Base-by-base conservation (phyloP, 495 filamentous ascomycete species). In the Trichocladium antarcticum region DNA sequence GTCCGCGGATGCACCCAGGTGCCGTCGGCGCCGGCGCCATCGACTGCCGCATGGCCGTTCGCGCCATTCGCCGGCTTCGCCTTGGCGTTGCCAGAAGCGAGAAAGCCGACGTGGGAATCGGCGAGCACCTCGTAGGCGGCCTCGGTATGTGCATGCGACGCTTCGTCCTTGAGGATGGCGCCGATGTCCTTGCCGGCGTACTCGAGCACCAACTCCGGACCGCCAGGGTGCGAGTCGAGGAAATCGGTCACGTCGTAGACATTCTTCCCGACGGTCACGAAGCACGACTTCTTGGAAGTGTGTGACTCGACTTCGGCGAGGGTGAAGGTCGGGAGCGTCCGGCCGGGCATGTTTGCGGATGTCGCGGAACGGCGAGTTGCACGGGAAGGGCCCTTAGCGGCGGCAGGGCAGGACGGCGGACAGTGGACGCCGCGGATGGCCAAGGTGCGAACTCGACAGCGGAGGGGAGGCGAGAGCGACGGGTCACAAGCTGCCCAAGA, bases 201-300 rank as follows among this genome's bases (percentile, higher is more conserved):
- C 44, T 94, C 83, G 40, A 97, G 73, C 47, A 99, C 81, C 49
- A 97, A 64, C 49, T 96, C 87, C 56, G 77, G 78, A 47, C 93
- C 93, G 51, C 90, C 93, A 29, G 93, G 93, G 64, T 99, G 93
- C 50, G 84, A 79, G 40, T 83, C 74, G 45, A 96, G 62, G 59
- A 99, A 99, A 21, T 80, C 73, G 20, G 93, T 95, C 50, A 99
- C 77, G 74, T 99, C 88, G 77, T 87, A 97, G 57, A 97, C 92
- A 55, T 89, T 90, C 21, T 74, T 75, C 29, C 87, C 92, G 37
- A 95, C 65, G 0, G 86, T 89, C 54, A 99, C 87, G 73, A 88
- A 99, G 75, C 93, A 97, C 19, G 86, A 93, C 63, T 89, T 81
- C 34, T 63, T 66, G 39, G 75, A 82, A 59, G 87, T 93, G 64